phyloP scores from a whole-genome alignment of 495 filamentous ascomycete genomes.

The Neurospora tetraspora region DNA sequence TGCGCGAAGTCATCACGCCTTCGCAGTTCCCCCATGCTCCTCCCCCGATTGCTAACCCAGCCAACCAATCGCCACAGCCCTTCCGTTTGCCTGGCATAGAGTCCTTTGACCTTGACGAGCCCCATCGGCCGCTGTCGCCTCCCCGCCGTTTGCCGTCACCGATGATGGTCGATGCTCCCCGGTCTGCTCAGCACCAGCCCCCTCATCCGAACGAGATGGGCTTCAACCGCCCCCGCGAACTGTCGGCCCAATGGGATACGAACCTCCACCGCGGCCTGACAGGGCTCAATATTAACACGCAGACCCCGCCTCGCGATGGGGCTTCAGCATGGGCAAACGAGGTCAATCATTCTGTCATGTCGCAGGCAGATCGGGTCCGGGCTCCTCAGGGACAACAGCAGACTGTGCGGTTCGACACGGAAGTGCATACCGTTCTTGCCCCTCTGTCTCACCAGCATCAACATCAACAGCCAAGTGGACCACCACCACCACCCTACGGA shows the following conservation, averaged over 20 bases:
- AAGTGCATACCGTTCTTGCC: constrained; percentile 9
- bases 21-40: constrained; percentile 51
- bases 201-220: constrained; percentile 34
- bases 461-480: neutral
- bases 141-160: constrained; percentile 54
- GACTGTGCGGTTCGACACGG: constrained; percentile 37
- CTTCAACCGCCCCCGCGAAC: constrained; percentile 49
- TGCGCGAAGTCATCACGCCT: constrained; percentile 45
- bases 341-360: constrained; percentile 38
- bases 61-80: constrained; percentile 20
- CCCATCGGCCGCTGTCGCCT: constrained; percentile 50
- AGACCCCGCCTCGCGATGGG: constrained; percentile 40
- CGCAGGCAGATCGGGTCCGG: constrained; percentile 34
- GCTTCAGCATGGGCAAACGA: constrained; percentile 41
- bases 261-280: constrained; percentile 64
- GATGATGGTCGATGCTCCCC: constrained; percentile 52
- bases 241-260: constrained; percentile 60
- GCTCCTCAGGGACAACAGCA: constrained; percentile 9
- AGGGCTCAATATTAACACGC: constrained; percentile 56
- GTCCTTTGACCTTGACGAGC: constrained; percentile 81
- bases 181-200: constrained; percentile 30
- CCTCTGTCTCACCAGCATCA: neutral
- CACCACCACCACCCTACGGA: neutral
- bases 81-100: constrained; percentile 79
- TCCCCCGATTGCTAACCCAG: constrained; percentile 35